Evolutionary conservation across 1,284 basidiomycete species (phyloP), one percentile per base, ranked within the genome.

Genomic region (Apiotrichum montevideense): DNA sequence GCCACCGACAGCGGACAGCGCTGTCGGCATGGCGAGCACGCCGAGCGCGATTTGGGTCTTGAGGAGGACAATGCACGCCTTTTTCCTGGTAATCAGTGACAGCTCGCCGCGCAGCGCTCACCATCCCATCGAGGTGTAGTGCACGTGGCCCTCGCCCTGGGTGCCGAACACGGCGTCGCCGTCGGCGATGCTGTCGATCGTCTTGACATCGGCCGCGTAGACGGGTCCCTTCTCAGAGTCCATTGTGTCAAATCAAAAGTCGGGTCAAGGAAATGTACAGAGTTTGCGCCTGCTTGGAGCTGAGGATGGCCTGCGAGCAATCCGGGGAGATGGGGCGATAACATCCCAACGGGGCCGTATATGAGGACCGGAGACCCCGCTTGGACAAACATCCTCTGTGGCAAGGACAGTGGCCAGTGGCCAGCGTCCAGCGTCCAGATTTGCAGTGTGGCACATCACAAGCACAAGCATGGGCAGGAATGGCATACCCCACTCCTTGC

Each of bases 111-210:
- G 3, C 7, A 14, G 34, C 32, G 9, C 69, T 60, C 45, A 71
- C 68, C 67, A 69, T 55, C 70, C 66, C 15, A 69, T 68, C n/a
- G 65, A 68, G 48, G 58, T 63, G 56, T 69, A 70, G 56, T 70
- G 51, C 44, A 69, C 66, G 40, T 65, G 53, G 9, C 70, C 70
- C 54, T 70, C 70, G 35, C 61, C 61, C 15, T 55, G 50, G 42
- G 59, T 59, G 29, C 67, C 67, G 50, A 69, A 71, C 32, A 69
- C 67, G 21, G 66, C 67, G 58, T 71, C 69, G 56, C 46, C 46
- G 34, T 47, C 46, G 46, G 61, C 54, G 3, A 66, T 61, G 3
- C 54, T 34, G 14, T 56, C 55, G 33, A 37, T 21, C n/a, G 15
- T 35, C 46, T 47, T 47, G 33, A 10, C 46, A 35, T 47, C 46